Evolutionary conservation across 2,329 filamentous ascomycete species (phyloP).

Genomic region (Alternaria incomplexa): DNA sequence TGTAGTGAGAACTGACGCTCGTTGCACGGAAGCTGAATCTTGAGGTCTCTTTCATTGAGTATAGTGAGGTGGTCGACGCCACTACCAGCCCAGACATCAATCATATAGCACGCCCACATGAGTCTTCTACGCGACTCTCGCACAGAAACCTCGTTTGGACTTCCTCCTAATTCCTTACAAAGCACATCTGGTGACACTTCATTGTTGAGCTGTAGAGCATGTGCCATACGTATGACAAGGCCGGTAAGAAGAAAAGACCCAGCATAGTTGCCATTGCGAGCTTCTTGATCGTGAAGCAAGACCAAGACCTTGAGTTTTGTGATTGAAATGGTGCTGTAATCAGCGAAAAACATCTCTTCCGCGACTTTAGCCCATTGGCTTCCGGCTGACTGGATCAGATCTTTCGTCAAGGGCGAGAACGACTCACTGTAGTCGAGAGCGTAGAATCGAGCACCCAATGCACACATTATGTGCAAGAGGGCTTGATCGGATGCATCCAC

Average conservation of each 20-base stretch:
- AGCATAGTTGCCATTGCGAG: slow-evolving; percentile 40
- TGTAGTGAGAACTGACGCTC: slow-evolving; percentile 41
- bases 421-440: slow-evolving; percentile 40
- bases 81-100: slow-evolving; percentile 44
- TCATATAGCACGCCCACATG: slow-evolving; percentile 46
- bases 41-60: slow-evolving; percentile 40
- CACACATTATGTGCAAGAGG: slow-evolving; percentile 42
- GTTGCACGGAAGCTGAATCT: slow-evolving; percentile 43
- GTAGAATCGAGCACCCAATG: slow-evolving; percentile 38
- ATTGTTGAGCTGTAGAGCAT: slow-evolving; percentile 42
- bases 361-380: slow-evolving; percentile 43
- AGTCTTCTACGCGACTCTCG: slow-evolving; percentile 38
- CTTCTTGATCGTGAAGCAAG: slow-evolving; percentile 41
- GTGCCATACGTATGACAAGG: slow-evolving; percentile 41
- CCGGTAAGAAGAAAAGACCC: slow-evolving; percentile 41
- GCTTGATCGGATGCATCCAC: slow-evolving; percentile 37
- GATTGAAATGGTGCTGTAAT: slow-evolving; percentile 42
- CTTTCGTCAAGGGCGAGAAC: slow-evolving; percentile 31
- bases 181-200: slow-evolving; percentile 35
- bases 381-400: slow-evolving; percentile 39
- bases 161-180: slow-evolving; percentile 32
- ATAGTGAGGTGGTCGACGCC: slow-evolving; percentile 43
- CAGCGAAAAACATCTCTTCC: slow-evolving; percentile 42
- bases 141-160: slow-evolving; percentile 38
- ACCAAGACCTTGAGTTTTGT: slow-evolving; percentile 40